Evolutionary conservation across 495 filamentous ascomycete genomes (phyloP).

Genomic region (Copromyces sp.): DNA sequence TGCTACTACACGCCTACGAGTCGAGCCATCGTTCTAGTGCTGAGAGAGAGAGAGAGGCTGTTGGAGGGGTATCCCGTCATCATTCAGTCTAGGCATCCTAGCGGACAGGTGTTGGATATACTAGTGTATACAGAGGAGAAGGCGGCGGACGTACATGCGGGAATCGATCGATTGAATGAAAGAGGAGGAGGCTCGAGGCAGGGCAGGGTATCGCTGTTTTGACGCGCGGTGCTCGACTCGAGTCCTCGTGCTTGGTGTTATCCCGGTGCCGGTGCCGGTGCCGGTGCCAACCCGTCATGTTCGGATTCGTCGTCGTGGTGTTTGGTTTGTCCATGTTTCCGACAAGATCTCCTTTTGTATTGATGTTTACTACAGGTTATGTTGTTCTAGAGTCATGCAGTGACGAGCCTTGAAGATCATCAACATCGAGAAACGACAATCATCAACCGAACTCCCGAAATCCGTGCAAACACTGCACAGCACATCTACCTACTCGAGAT

Average conservation of each 20-base stretch:
- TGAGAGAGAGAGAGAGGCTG: neutral
- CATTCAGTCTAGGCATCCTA: neutral
- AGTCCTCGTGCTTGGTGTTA: neutral
- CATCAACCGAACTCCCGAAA: neutral
- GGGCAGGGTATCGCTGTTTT: neutral
- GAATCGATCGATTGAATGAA: neutral
- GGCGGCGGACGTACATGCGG: neutral
- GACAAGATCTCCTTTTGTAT: neutral
- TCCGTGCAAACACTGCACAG: neutral
- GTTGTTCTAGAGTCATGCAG: neutral
- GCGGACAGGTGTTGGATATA: neutral
- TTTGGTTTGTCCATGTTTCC: neutral
- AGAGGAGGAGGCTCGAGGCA: neutral
- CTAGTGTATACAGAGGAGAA: neutral
- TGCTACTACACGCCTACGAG: no score
- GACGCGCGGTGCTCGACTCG: neutral
- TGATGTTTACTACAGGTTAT: neutral
- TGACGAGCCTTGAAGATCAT: neutral
- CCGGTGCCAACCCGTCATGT: neutral
- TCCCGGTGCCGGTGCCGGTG: neutral
- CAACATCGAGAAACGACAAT: no score
- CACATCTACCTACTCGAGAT: neutral
- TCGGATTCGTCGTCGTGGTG: neutral
- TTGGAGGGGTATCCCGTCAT: neutral
- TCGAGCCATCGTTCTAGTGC: no score